These are phyloP conservation scores for Solanum peruvianum DNA, from an alignment of 257 asterid genomes.

Conservation along the genomic window DNA sequence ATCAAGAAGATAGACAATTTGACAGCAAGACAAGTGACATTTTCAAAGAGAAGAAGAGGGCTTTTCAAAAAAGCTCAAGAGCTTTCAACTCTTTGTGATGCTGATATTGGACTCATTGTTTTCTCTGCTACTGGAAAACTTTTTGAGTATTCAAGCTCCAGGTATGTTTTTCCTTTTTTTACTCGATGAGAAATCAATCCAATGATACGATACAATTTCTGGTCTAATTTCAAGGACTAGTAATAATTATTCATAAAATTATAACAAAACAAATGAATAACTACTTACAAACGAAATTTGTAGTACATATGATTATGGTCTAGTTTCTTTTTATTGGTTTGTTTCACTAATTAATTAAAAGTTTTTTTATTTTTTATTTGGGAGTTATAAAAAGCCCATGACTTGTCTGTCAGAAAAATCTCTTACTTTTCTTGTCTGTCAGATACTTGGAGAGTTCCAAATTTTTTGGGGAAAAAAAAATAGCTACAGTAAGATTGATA, in stretches of 20 bases:
- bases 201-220: background rate
- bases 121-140: slow-evolving; percentile 77
- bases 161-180: slow-evolving; percentile 17
- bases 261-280: background rate
- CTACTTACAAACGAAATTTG: background rate
- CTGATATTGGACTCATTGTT: slow-evolving; percentile 67
- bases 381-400: background rate
- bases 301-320: background rate
- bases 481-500: background rate
- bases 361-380: background rate
- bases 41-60: slow-evolving; percentile 81
- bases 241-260: background rate
- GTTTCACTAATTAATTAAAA: background rate
- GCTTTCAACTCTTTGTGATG: slow-evolving; percentile 75
- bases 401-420: background rate
- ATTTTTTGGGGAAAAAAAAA: background rate
- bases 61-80: slow-evolving; percentile 83
- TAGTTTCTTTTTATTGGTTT: background rate
- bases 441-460: background rate
- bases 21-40: slow-evolving; percentile 70
- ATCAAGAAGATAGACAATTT: slow-evolving; percentile 75
- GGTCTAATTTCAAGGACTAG: background rate
- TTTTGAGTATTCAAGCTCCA: slow-evolving; percentile 49
- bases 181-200: background rate
- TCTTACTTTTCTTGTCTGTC: background rate